Conservation (phyloP, 768 basidiomycete genomes). For the Omphalotus guepiniiformis region DNA sequence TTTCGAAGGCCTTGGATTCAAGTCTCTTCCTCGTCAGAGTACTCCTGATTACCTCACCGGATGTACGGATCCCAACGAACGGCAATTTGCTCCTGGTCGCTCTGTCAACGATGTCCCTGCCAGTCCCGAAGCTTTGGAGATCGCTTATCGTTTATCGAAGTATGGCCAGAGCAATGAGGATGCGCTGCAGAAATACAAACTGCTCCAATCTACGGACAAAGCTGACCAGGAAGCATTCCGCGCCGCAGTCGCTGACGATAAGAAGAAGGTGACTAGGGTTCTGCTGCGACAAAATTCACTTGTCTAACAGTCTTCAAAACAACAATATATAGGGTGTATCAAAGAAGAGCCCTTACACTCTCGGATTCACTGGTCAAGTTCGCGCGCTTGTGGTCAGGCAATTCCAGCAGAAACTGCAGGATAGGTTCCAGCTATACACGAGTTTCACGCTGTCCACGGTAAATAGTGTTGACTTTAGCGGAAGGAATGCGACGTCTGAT, state of each 20-base stretch:
- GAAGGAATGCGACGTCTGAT: background rate
- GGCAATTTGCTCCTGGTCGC: constrained; percentile 65
- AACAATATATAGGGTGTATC: no score
- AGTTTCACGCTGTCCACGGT: constrained; percentile 61
- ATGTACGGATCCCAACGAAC: constrained; percentile 82
- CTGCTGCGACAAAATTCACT: no score
- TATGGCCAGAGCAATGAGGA: constrained; percentile 39
- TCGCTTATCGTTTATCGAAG: constrained; percentile 50
- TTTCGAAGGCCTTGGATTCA: constrained; percentile 73
- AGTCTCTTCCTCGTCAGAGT: constrained; percentile 73
- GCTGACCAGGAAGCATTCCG: constrained; percentile 75
- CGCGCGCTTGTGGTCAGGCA: constrained; percentile 65
- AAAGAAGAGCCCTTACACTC: constrained; percentile 77
- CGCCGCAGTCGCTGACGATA: constrained; percentile 68
- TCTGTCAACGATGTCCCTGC: constrained; percentile 58
- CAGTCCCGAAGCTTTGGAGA: constrained; percentile 64
- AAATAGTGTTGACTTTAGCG: constrained; percentile 20
- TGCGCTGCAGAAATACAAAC: constrained; percentile 52
- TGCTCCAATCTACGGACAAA: constrained; percentile 53
- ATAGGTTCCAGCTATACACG: constrained; percentile 72
- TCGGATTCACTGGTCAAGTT: constrained; percentile 74
- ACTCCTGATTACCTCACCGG: constrained; percentile 85
- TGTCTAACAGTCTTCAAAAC: no score
- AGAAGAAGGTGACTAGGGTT: no score
- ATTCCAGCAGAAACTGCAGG: constrained; percentile 70